These are phyloP conservation scores for Lolium perenne DNA, from an alignment of 176 grass and related monocot genomes.

Conservation along the genomic window DNA sequence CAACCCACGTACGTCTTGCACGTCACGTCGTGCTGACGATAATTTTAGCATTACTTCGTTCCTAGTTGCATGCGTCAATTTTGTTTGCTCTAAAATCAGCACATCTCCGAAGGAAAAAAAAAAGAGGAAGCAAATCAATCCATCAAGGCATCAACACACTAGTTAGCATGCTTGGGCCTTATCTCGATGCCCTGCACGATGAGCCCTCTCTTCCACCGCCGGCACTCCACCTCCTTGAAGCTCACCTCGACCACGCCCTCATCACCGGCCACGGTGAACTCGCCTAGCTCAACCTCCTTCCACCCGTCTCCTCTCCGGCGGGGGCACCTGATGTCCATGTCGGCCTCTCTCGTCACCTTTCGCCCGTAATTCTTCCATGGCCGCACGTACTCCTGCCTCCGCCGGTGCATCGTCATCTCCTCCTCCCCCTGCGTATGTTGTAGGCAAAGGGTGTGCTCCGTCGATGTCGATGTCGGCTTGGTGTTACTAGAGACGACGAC, in stretches of 20 bases:
- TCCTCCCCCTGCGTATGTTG: conserved; percentile 60
- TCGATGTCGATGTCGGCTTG: not conserved
- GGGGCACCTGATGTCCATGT: conserved; percentile 42
- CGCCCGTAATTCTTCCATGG: conserved; percentile 25
- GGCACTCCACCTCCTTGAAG: conserved; percentile 44
- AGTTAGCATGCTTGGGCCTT: conserved; percentile 46
- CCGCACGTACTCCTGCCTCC: conserved; percentile 39
- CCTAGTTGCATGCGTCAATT: not conserved
- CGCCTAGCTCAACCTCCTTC: conserved; percentile 63
- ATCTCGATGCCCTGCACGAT: conserved; percentile 79
- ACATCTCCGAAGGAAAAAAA: not conserved
- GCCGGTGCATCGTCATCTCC: conserved; percentile 38
- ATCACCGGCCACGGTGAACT: conserved; percentile 38
- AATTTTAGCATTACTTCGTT: not conserved
- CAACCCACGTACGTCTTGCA: not conserved
- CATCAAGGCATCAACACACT: not conserved
- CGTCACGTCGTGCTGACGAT: not conserved
- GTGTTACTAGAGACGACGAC: not conserved
- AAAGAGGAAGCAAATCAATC: not conserved
- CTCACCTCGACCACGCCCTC: conserved; percentile 52
- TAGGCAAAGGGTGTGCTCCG: conserved; percentile 49
- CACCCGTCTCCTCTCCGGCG: conserved; percentile 47
- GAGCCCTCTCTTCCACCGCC: conserved; percentile 69
- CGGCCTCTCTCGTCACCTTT: conserved; percentile 18
- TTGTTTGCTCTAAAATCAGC: not conserved